Evolutionary conservation across 1,284 basidiomycete species (phyloP), one percentile per base, ranked within the genome.

Genomic region (Puccinia horiana): DNA sequence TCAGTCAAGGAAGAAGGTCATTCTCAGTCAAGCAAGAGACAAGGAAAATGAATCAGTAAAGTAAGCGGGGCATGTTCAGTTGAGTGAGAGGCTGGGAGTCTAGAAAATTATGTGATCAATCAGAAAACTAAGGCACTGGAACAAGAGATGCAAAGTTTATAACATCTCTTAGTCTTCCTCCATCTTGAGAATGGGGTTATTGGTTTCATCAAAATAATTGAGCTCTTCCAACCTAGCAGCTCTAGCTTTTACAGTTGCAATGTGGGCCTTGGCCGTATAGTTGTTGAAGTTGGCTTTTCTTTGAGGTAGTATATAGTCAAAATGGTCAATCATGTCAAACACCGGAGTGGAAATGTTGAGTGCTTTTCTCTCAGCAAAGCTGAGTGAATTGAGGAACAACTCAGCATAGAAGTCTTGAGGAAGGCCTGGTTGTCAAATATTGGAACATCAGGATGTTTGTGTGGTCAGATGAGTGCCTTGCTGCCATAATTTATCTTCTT

Each of bases 101-200:
- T n/a, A n/a, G n/a, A n/a, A n/a, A n/a, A n/a, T n/a, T n/a, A n/a
- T n/a, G n/a, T n/a, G n/a, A n/a, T n/a, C n/a, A n/a, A n/a, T n/a
- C n/a, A n/a, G n/a, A n/a, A n/a, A n/a, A n/a, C n/a, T n/a, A n/a
- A n/a, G n/a, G n/a, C n/a, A n/a, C n/a, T n/a, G n/a, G n/a, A n/a
- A n/a, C n/a, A n/a, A n/a, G n/a, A n/a, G n/a, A n/a, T n/a, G n/a
- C 12, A 65, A 16, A 37, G 12, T 9, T 67, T 29, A 67, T 12
- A 67, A 42, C 63, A 67, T 67, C 40, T 67, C 63, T 67, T 72
- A 14, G n/a, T 72, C 69, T 26, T 72, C 69, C 26, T 72, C 69
- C 5, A 72, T 42, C 44, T 72, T 72, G 5, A 72, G 2, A 8
- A 40, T 72, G 2, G 42, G 69, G n/a, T 72, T 52, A 2, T 47